Evolutionary conservation across 2,329 filamentous ascomycete genomes (phyloP), one percentile per base, ranked within the genome.

Genomic region (Fusarium proliferatum): DNA sequence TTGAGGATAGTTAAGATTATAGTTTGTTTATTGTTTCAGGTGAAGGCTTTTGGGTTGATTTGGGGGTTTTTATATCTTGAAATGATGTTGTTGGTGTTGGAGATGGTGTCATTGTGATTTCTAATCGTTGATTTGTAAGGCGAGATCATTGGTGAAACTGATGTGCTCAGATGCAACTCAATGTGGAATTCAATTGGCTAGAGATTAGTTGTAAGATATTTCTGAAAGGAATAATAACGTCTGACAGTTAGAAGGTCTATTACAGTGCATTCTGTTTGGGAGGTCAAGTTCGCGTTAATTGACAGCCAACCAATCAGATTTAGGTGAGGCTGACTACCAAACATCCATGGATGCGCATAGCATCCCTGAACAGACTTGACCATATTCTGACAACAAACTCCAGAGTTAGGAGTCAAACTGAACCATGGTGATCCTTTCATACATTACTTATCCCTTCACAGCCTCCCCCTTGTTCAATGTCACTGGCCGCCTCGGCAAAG

Each of bases 51-150:
- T 34, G 15, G 21, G 21, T 21, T 26, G 3, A 16, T 23, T 15
- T 19, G 8, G 48, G 5, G 11, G 11, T 4, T 11, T 30, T 55
- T 68, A 63, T 63, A 39, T 30, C 1, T 9, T 45, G 2, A 0
- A 17, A 33, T 23, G 23, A 9, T 62, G 48, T 11, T 41, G 19
- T 30, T 45, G 19, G 12, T 5, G 30, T 39, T 33, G 26, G 19
- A 5, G 19, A 63, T 69, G 57, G 9, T 56, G 64, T 23, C 34
- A 49, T 55, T 30, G n/a, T 49, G 56, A 68, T 68, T 68, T 68
- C 65, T 68, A 68, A 68, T 53, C 64, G 53, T 34, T 39, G 62
- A 64, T 64, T 63, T 64, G 62, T 64, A 45, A 61, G 57, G n/a
- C 9, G 34, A 55, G 19, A 2, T 12, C 4, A 53, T 63, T 41